Conservation (phyloP, 257 asterid genomes). For the Solanum virginianum region DNA sequence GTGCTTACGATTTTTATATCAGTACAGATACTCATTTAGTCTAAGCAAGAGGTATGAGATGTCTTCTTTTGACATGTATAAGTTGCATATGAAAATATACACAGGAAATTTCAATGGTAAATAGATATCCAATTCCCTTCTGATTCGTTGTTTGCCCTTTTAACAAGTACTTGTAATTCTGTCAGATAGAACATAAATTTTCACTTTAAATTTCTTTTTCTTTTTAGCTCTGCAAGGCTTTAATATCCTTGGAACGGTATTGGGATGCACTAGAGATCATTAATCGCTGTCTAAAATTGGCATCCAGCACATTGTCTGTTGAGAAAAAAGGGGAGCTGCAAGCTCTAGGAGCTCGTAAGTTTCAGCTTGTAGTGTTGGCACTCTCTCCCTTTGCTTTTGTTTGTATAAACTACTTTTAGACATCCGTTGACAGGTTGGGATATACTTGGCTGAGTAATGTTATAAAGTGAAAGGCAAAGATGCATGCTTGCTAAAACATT, state of each 20-base stretch:
- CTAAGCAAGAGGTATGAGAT: not conserved
- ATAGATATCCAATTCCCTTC: not conserved
- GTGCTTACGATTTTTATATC: not conserved
- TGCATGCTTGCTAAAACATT: not conserved
- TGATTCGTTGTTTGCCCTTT: not conserved
- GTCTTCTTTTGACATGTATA: not conserved
- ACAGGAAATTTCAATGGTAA: not conserved
- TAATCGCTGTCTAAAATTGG: conserved; percentile 56
- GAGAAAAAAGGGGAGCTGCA: conserved; percentile 56
- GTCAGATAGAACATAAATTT: not conserved
- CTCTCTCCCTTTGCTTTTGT: conserved; percentile 1
- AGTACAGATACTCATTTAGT: not conserved
- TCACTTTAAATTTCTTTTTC: not conserved
- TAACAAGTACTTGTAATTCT: not conserved
- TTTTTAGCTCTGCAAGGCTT: conserved; percentile 54
- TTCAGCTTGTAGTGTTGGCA: not conserved
- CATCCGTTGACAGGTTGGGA: not conserved
- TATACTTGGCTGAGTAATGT: not conserved
- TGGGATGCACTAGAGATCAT: conserved; percentile 67
- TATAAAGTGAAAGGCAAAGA: not conserved
- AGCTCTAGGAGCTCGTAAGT: conserved; percentile 78
- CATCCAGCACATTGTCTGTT: conserved; percentile 31
- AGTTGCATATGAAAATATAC: not conserved
- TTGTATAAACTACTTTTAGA: not conserved
- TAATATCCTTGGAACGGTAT: conserved; percentile 53